Percentiles rank a stretch among this genome's conserved stretches.
phyloP scores from a whole-genome alignment of 108 stramenopile species.

The Cyclotella choctawhatcheeana region DNA sequence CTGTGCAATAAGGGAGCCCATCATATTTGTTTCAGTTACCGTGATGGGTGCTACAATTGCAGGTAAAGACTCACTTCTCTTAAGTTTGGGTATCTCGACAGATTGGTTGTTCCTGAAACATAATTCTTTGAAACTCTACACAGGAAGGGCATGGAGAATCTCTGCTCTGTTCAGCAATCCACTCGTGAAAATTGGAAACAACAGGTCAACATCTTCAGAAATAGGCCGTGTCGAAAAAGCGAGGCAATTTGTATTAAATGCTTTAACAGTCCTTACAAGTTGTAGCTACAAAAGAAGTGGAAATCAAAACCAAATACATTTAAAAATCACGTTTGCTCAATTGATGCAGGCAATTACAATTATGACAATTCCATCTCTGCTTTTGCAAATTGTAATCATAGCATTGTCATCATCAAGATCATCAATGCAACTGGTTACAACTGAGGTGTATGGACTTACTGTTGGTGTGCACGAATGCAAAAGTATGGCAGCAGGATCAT shows the following conservation, averaged over 20 bases:
- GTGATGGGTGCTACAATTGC: not conserved
- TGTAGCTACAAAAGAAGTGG: not conserved
- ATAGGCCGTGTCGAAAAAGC: not conserved
- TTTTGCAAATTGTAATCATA: not conserved
- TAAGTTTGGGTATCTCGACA: not conserved
- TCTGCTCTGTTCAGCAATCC: not conserved
- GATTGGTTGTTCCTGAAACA: too few relatives aligned
- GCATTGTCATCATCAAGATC: not conserved
- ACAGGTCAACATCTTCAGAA: not conserved
- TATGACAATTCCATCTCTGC: not conserved
- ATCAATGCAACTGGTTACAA: not conserved
- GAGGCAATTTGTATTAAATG: not conserved
- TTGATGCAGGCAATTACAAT: slow-evolving; percentile 11
- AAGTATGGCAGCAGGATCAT: not conserved
- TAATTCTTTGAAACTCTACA: not conserved
- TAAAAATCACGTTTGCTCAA: not conserved
- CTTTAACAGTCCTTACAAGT: not conserved
- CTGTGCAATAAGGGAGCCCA: slow-evolving; percentile 5
- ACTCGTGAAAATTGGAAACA: not conserved
- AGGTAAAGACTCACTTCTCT: not conserved
- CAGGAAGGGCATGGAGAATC: slow-evolving; percentile 14
- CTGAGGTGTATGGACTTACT: not conserved
- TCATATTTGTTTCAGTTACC: not conserved
- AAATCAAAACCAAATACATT: not conserved
- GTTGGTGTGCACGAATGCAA: not conserved